Percentiles rank a stretch among this genome's conserved stretches.
phyloP scores from a whole-genome alignment of 352 stramenopile species.

The Pseudoperonospora humuli region DNA sequence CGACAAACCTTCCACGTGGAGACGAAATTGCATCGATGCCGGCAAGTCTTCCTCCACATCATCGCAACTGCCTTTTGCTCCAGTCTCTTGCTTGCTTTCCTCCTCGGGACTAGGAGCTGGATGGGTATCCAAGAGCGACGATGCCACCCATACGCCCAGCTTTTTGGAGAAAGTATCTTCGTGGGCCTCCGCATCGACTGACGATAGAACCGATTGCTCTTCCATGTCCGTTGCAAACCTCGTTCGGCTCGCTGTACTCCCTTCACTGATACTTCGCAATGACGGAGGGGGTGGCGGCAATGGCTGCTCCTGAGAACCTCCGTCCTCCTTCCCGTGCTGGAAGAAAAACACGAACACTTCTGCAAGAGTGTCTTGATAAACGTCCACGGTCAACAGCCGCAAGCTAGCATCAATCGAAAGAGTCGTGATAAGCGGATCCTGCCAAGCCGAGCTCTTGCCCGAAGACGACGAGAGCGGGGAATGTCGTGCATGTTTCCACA shows the following conservation, averaged over 20 bases:
- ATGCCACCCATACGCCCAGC: slow-evolving; percentile 46
- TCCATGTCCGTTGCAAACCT: slow-evolving; percentile 11
- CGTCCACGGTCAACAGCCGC: slow-evolving; percentile 58
- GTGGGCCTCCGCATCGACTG: slow-evolving; percentile 22
- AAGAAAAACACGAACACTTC: slow-evolving; percentile 80
- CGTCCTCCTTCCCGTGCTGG: slow-evolving; percentile 25
- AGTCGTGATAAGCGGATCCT: slow-evolving; percentile 57
- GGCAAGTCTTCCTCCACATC: slow-evolving; percentile 25
- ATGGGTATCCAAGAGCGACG: slow-evolving; percentile 47
- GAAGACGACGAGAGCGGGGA: slow-evolving; percentile 24
- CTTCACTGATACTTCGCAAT: slow-evolving; percentile 23
- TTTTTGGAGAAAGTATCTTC: slow-evolving; percentile 42
- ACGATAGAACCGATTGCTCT: slow-evolving; percentile 24
- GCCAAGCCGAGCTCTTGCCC: slow-evolving; percentile 51
- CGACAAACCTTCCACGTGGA: slow-evolving; percentile 61
- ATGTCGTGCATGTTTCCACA: slow-evolving; percentile 43
- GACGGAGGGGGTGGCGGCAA: slow-evolving; percentile 14
- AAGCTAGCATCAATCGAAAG: slow-evolving; percentile 68
- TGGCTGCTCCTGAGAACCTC: slow-evolving; percentile 2
- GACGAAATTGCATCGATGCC: slow-evolving; percentile 61
- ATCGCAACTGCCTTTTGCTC: slow-evolving; percentile 9
- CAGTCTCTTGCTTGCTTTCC: slow-evolving; percentile 18
- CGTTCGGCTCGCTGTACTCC: slow-evolving; percentile 17
- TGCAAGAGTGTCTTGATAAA: slow-evolving; percentile 71
- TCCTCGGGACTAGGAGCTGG: slow-evolving; percentile 14